These are phyloP conservation scores for Astrephomene gubernaculifera DNA, from an alignment of 139 green algal species.

Conservation along the genomic window DNA sequence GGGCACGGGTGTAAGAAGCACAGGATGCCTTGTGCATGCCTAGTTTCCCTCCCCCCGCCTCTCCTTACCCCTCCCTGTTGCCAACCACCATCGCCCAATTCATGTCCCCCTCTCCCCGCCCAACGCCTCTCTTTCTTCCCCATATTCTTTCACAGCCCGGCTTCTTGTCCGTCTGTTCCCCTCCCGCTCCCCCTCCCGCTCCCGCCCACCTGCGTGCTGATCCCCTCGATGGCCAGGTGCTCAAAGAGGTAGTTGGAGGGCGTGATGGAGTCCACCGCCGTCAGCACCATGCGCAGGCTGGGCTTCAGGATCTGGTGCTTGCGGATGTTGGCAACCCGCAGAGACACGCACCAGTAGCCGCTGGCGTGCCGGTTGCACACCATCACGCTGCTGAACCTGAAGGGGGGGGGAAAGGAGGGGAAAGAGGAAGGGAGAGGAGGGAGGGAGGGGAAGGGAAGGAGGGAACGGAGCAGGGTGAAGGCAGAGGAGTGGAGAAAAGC, in stretches of 20 bases:
- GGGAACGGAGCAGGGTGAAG: background rate
- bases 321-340: conserved; percentile 72
- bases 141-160: background rate
- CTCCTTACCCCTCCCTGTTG: no score
- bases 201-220: conserved; percentile 20
- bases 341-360: conserved; percentile 60
- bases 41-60: no score
- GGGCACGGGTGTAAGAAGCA: no score
- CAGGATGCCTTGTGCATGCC: no score
- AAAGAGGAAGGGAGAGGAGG: background rate
- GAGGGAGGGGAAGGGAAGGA: background rate
- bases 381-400: conserved; percentile 42
- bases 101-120: no score
- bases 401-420: background rate
- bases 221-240: conserved; percentile 47
- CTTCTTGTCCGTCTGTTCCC: background rate
- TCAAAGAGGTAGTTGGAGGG: conserved; percentile 66
- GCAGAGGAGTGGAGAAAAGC: background rate
- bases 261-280: conserved; percentile 70
- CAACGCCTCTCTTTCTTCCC: background rate
- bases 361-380: conserved; percentile 52
- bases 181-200: background rate
- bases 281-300: conserved; percentile 55
- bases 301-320: conserved; percentile 76
- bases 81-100: no score